These are phyloP conservation scores for Sporothrix pseudoabietina DNA, from an alignment of 2,329 filamentous ascomycete species.

Conservation along the genomic window DNA sequence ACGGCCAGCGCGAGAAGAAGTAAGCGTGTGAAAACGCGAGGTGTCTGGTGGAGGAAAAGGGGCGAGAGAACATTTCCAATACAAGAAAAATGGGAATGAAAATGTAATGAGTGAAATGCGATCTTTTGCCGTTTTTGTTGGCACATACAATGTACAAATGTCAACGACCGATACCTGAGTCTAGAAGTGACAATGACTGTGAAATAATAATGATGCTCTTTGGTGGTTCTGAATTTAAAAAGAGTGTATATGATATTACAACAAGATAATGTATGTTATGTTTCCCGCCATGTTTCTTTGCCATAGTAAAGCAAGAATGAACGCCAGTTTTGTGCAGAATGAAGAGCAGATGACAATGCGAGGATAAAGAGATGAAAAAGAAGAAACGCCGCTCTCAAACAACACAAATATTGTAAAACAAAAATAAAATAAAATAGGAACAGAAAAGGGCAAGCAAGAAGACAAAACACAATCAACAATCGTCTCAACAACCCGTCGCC, in stretches of 20 bases:
- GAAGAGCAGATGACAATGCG: background rate
- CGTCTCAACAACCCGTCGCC: background rate
- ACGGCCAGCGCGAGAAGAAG: slow-evolving; percentile 70
- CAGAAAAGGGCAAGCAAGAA: background rate
- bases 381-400: background rate
- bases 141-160: slow-evolving; percentile 21
- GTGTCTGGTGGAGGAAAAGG: background rate
- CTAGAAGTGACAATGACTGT: background rate
- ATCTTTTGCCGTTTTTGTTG: background rate
- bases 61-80: background rate
- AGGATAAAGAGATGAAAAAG: background rate
- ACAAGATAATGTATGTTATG: slow-evolving; percentile 13
- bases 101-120: slow-evolving; percentile 20
- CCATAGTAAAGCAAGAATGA: background rate
- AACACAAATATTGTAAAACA: background rate
- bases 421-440: slow-evolving; percentile 5
- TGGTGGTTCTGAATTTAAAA: background rate
- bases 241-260: slow-evolving; percentile 15
- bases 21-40: slow-evolving; percentile 15
- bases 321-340: slow-evolving; percentile 24
- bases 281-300: slow-evolving; percentile 12
- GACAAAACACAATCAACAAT: background rate
- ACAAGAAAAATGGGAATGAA: slow-evolving; percentile 20
- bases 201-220: background rate
- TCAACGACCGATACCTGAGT: background rate